Percentiles rank a stretch among this genome's conserved stretches.
phyloP scores from a whole-genome alignment of 2,329 filamentous ascomycete species.

The Venturia oleaginea region DNA sequence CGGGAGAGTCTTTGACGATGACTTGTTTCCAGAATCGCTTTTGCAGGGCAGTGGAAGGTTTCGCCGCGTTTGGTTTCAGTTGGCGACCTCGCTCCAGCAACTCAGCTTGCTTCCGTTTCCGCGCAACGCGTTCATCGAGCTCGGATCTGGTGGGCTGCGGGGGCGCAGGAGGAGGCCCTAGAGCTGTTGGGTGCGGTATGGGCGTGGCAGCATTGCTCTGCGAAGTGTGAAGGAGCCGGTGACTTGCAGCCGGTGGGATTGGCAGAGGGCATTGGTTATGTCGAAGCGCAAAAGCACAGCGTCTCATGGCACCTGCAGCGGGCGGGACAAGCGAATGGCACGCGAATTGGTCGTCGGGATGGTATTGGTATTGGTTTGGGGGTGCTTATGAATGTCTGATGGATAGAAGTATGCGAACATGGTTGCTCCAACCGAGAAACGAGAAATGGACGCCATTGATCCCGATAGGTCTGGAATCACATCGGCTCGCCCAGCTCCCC shows the following conservation, averaged over 20 bases:
- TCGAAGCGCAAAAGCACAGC: not conserved
- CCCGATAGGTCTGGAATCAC: not conserved
- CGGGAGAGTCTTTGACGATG: slow-evolving; percentile 30
- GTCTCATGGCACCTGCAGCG: not conserved
- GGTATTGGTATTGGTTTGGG: not conserved
- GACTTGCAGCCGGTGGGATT: not conserved
- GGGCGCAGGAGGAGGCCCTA: slow-evolving; percentile 51
- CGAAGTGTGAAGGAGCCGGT: slow-evolving; percentile 27
- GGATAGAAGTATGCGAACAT: not conserved
- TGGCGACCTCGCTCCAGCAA: slow-evolving; percentile 38
- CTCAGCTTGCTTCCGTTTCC: slow-evolving; percentile 43
- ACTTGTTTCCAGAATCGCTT: slow-evolving; percentile 90
- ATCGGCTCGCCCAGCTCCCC: not conserved
- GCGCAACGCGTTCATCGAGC: slow-evolving; percentile 38
- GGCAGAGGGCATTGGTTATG: not conserved
- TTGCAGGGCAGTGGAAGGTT: slow-evolving; percentile 41
- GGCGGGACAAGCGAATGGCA: not conserved
- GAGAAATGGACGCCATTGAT: not conserved
- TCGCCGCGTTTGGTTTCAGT: slow-evolving; percentile 32
- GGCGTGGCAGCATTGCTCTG: slow-evolving; percentile 41
- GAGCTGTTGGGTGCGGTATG: slow-evolving; percentile 47
- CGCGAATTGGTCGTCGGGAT: not conserved
- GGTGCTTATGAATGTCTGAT: not conserved
- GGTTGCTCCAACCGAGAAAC: not conserved
- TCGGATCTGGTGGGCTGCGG: slow-evolving; percentile 42